Percentiles rank a stretch among this genome's conserved stretches.
Evolutionary conservation across 441 rosid species (phyloP).

Genomic region (Adansonia grandidieri): DNA sequence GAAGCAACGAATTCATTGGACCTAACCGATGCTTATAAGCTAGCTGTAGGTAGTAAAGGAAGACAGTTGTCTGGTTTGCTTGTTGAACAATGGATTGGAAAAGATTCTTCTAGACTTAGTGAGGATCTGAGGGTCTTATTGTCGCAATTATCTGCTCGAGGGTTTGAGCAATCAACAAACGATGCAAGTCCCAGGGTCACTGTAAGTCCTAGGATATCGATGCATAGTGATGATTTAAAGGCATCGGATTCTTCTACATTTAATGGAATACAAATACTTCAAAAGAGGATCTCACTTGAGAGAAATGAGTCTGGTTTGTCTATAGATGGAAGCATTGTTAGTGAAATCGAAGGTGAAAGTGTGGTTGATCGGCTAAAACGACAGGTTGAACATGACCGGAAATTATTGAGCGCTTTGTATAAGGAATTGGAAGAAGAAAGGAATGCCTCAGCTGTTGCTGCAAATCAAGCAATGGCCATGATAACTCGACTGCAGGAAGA

Average conservation of each 20-base stretch:
- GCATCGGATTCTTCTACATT: conserved; percentile 45
- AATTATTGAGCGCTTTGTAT: conserved; percentile 54
- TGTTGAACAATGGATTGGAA: conserved; percentile 67
- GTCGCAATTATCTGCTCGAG: conserved; percentile 79
- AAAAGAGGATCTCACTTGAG: conserved; percentile 72
- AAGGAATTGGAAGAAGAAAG: conserved; percentile 96
- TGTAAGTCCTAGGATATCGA: conserved; percentile 45
- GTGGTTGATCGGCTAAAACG: conserved; percentile 71
- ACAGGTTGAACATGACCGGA: conserved; percentile 79
- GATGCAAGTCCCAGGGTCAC: conserved; percentile 60
- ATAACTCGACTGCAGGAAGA: conserved; percentile 94
- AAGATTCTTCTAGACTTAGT: conserved; percentile 71
- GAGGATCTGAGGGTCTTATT: conserved; percentile 70
- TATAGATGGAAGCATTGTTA: conserved; percentile 71
- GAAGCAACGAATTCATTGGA: conserved; percentile 52
- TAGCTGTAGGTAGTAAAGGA: conserved; percentile 61
- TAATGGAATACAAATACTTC: conserved; percentile 60
- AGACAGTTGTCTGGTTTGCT: conserved; percentile 58
- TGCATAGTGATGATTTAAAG: conserved; percentile 51
- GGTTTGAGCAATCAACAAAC: conserved; percentile 52
- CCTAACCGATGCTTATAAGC: conserved; percentile 81
- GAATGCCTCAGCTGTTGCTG: conserved; percentile 79
- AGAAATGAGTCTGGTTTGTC: conserved; percentile 86
- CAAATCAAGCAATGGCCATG: conserved; percentile 99
- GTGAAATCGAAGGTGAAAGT: conserved; percentile 90